phyloP scores from a whole-genome alignment of 495 filamentous ascomycete genomes.

The Xylaria bambusicola region DNA sequence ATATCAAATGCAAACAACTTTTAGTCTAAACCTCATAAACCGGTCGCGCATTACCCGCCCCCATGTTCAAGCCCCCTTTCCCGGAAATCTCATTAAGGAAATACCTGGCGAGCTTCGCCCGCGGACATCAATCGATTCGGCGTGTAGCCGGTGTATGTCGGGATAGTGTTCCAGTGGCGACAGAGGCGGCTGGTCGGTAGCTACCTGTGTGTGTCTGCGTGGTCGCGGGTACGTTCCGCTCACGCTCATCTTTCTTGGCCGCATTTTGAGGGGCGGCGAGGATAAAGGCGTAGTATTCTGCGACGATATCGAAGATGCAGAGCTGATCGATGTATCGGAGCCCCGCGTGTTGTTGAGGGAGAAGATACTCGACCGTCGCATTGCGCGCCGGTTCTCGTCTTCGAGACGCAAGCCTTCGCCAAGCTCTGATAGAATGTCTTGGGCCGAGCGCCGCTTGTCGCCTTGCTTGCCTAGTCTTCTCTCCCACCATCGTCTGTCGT shows the following conservation, averaged over 20 bases:
- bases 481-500: slow-evolving; percentile 18
- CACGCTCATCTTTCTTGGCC: slow-evolving; percentile 21
- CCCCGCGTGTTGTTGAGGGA: slow-evolving; percentile 12
- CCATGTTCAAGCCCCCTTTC: background rate
- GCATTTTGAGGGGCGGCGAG: slow-evolving; percentile 10
- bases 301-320: slow-evolving; percentile 11
- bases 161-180: slow-evolving; percentile 8
- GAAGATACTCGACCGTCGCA: slow-evolving; percentile 17
- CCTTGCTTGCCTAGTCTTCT: slow-evolving; percentile 18
- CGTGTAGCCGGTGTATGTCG: slow-evolving; percentile 11
- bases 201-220: slow-evolving; percentile 15
- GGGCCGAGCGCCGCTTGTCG: slow-evolving; percentile 21
- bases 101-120: slow-evolving; percentile 20
- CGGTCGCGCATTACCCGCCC: background rate
- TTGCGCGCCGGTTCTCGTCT: slow-evolving; percentile 11
- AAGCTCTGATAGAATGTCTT: slow-evolving; percentile 22
- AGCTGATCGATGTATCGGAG: slow-evolving; percentile 5
- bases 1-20: slow-evolving; percentile 13
- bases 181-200: background rate
- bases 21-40: slow-evolving; percentile 1
- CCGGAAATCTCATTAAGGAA: slow-evolving; percentile 17
- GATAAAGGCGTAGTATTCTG: slow-evolving; percentile 9
- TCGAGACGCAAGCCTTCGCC: slow-evolving; percentile 18
- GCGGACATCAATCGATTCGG: slow-evolving; percentile 6
- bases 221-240: slow-evolving; percentile 12